Evolutionary conservation across 805 yeast species (phyloP), one percentile per base, ranked within the genome.

Genomic region (Nakazawaea anatomiae): DNA sequence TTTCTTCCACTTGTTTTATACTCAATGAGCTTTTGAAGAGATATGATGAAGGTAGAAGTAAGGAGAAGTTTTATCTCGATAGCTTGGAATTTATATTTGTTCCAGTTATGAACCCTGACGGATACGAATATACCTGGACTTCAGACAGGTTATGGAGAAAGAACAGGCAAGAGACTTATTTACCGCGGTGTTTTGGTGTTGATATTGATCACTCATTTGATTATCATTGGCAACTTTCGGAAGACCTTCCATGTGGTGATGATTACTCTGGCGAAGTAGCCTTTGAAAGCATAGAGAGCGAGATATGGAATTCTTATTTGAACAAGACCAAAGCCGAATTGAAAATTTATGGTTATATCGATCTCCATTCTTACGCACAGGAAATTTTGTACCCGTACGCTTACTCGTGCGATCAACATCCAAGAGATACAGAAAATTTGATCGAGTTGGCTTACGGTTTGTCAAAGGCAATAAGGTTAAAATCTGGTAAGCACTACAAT

Each of bases 81-180:
- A 68, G 80, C 43, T 65, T 88, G 52, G 92, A 89, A 59, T 86
- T 87, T 58, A 64, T 87, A 35, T 82, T 90, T 56, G 74, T 89
- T 32, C 97, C 97, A 0, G 87, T 89, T 10, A 77, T 83, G 65
- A 90, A 90, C 61, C 96, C 96, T 1, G 97, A 90, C 67, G 97
- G 97, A 0, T 90, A 90, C 63, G 87, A 74, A 11, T 85, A 86
- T 63, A 74, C 95, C 2, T 90, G 97, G 96, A 74, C 72, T 2
- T 61, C 69, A 30, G 96, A 90, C 63, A 71, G 97, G 51, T 69
- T 90, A 53, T 90, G 97, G 97, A 72, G 94, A 44, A 90, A 90
- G 61, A 90, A 89, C 66, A 75, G 96, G 54, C 97, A 90, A 66
- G 79, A 80, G 48, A 84, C 94, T 0, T 77, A 73, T 46, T 64